Evolutionary conservation across 495 filamentous ascomycete genomes (phyloP).

Genomic region (Penicillium argentinense): DNA sequence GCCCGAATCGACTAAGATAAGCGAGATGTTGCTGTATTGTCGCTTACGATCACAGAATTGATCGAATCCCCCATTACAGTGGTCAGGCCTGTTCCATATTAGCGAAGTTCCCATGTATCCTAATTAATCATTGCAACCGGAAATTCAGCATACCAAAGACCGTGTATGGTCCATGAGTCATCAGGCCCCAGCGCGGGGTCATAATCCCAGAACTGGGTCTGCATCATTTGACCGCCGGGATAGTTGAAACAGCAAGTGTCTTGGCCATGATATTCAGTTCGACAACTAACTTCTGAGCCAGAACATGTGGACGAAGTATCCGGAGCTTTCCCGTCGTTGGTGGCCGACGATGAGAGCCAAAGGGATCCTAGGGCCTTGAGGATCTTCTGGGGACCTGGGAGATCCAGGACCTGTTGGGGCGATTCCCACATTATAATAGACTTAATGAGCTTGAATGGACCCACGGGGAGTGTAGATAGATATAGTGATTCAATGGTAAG

Average conservation of each 20-base stretch:
- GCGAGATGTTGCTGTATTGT: slow-evolving; percentile 68
- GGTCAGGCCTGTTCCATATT: slow-evolving; percentile 62
- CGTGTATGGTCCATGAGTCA: slow-evolving; percentile 84
- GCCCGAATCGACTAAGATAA: slow-evolving; percentile 61
- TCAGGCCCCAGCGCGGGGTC: slow-evolving; percentile 66
- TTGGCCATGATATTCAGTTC: slow-evolving; percentile 52
- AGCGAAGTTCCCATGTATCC: not conserved
- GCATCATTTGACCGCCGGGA: slow-evolving; percentile 74
- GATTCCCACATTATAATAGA: slow-evolving; percentile 18
- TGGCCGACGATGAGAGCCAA: slow-evolving; percentile 26
- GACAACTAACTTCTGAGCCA: slow-evolving; percentile 56
- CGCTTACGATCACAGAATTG: slow-evolving; percentile 68
- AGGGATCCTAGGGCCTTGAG: slow-evolving; percentile 39
- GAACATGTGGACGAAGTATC: slow-evolving; percentile 38
- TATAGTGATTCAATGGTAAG: not conserved
- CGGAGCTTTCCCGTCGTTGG: slow-evolving; percentile 6
- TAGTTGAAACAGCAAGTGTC: slow-evolving; percentile 82
- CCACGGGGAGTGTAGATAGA: not conserved
- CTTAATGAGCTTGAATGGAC: not conserved
- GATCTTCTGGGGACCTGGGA: slow-evolving; percentile 45
- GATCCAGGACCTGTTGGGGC: slow-evolving; percentile 24
- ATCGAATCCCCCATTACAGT: slow-evolving; percentile 79
- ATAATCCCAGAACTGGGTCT: slow-evolving; percentile 88
- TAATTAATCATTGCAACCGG: not conserved
- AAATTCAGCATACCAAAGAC: slow-evolving; percentile 60